Conservation (phyloP, 2,329 filamentous ascomycete genomes). For the Celoporthe dispersa region DNA sequence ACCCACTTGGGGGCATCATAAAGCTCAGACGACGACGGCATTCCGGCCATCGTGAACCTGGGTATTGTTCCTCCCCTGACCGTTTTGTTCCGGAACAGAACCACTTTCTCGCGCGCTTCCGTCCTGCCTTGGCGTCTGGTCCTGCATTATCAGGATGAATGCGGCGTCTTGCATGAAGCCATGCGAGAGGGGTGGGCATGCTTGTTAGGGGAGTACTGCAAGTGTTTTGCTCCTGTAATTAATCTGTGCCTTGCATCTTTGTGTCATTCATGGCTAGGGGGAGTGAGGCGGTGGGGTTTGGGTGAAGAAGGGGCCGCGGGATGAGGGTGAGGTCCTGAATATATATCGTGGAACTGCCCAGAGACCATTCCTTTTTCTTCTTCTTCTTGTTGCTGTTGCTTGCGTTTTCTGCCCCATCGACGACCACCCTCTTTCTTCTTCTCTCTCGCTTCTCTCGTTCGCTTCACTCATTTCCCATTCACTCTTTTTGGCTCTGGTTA, state of each 20-base stretch:
- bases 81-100: slow-evolving; percentile 13
- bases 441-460: slow-evolving; percentile 13
- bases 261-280: slow-evolving; percentile 9
- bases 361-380: neutral
- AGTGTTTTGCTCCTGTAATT: slow-evolving; percentile 27
- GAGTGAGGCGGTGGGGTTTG: neutral
- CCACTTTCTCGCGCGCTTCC: slow-evolving; percentile 23
- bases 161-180: neutral
- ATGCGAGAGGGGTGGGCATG: neutral
- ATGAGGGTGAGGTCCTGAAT: slow-evolving; percentile 15
- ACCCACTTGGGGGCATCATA: slow-evolving; percentile 21
- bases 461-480: slow-evolving; percentile 28
- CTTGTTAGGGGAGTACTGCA: slow-evolving; percentile 20
- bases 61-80: slow-evolving; percentile 21
- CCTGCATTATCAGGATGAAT: slow-evolving; percentile 15
- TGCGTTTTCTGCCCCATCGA: slow-evolving; percentile 23
- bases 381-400: neutral
- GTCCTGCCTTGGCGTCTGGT: slow-evolving; percentile 13
- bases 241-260: slow-evolving; percentile 19
- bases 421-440: slow-evolving; percentile 17
- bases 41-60: slow-evolving; percentile 19
- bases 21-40: slow-evolving; percentile 27
- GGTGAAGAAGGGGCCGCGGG: neutral
- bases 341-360: slow-evolving; percentile 21
- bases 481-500: slow-evolving; percentile 30